Evolutionary conservation across 768 basidiomycete genomes (phyloP), one percentile per base, ranked within the genome.

Genomic region (Hygrocybe punicea): DNA sequence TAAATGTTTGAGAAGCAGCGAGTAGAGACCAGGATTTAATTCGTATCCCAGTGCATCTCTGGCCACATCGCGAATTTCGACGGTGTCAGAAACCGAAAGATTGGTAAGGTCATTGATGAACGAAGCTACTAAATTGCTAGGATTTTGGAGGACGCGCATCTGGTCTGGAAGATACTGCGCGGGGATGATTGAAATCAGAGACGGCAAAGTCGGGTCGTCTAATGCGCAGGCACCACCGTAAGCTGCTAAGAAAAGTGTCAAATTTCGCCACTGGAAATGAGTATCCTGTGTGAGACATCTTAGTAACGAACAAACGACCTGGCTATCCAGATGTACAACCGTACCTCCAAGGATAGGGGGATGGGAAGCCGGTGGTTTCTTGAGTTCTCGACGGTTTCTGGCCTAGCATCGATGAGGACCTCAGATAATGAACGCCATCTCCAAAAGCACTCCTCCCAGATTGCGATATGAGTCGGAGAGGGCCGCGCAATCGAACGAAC

Each of bases 371-470:
- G 35, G 67, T 62, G 7, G 67, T 69, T 25, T 70, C 63, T 56
- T 68, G 65, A 5, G 66, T 68, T 19, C 70, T 65, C 58, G 65
- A 60, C 62, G 66, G 54, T 59, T 62, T 77, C 75, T 17, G 65
- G 67, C 17, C 72, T 53, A 6, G 63, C 60, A 14, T 75, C 79
- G 59, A 79, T 77, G 45, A 87, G 73, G 49, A 79, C 73, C 64
- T 89, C 87, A 13, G 82, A 82, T 44, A 92, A 70, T 5, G 76
- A 71, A 24, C 78, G 76, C 89, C 90, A 93, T 48, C 89, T 77
- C 74, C 81, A 85, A 67, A 86, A 92, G 58, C 84, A 86, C 64
- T 93, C 91, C 60, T 86, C 78, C 91, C 91, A 94, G 2, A 90
- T 86, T 0, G 87, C 88, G 19, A 88, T 74, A 52, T 90, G 83